Evolutionary conservation across 768 basidiomycete species (phyloP), one percentile per base, ranked within the genome.

Genomic region (Chalciporus pseudorubinellus): DNA sequence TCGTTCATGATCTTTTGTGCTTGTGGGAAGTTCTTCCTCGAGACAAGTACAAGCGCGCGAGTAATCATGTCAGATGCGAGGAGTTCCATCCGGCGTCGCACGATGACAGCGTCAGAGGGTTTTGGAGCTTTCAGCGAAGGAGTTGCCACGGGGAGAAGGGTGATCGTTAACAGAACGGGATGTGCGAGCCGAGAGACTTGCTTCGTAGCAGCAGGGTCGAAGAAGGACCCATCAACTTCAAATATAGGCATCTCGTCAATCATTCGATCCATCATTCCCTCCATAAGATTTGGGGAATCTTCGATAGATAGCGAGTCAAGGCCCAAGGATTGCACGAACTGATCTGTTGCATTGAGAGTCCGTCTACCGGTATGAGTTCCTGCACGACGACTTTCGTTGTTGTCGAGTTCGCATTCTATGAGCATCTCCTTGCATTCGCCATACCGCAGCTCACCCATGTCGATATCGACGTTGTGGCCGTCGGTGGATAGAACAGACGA

Each of bases 391-490:
- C 50, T 55, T 51, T 91, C 87, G 48, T 76, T 73, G 61, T 92
- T 90, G 64, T 93, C 89, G 53, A 97, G 79, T 72, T 99, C 97
- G 28, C 67, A 68, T 72, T 99, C 95, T 54, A 99, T 83, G 19
- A 99, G 78, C 83, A 99, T 93, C 79, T 99, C 97, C 72, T 95
- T 92, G 64, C 84, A 80, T 75, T 98, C 95, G n/a, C 97, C 97
- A 63, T 91, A 95, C 49, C 94, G 78, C 61, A 98, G 74, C 72
- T 98, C 95, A 36, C 92, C 89, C 19, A 98, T 79, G 63, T 98
- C 94, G 51, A 98, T 84, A 66, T 99, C 95, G 41, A 95, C 93
- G 63, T 98, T 87, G 64, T 90, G 85, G 5, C 97, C 97, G 57
- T 94, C 92, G n/a, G 84, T 84, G 3, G 89, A 82, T 29, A 98